phyloP scores from a whole-genome alignment of 2,329 filamentous ascomycete species.

The Trichoderma asperellum region DNA sequence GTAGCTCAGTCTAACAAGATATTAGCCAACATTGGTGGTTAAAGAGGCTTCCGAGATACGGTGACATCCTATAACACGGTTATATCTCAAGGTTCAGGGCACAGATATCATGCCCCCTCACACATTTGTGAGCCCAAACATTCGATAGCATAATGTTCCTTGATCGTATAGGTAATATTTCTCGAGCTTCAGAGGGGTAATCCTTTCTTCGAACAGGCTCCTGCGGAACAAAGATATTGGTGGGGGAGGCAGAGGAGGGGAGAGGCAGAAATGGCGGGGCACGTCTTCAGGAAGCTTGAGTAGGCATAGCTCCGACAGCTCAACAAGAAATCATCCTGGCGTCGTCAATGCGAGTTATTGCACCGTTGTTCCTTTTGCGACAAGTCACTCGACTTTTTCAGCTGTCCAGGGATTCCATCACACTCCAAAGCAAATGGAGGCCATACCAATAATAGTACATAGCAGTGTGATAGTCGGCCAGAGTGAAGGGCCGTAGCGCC shows the following conservation, averaged over 20 bases:
- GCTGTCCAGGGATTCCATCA: background rate
- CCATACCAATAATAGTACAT: background rate
- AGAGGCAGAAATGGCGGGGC: conserved; percentile 21
- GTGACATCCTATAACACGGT: background rate
- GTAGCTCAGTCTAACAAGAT: background rate
- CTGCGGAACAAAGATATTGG: background rate
- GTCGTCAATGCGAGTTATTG: background rate
- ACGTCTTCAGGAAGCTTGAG: conserved; percentile 5
- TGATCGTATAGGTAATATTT: background rate
- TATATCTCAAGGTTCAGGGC: background rate
- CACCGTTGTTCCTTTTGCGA: background rate
- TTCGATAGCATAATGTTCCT: background rate
- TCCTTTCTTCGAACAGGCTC: conserved; percentile 2
- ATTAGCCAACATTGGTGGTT: background rate
- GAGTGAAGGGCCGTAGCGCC: conserved; percentile 1
- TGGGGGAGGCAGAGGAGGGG: background rate
- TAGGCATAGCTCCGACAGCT: conserved; percentile 19
- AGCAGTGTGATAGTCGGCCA: background rate
- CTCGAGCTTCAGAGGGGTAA: conserved; percentile 14
- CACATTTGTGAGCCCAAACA: background rate
- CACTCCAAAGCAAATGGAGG: background rate
- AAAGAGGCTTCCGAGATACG: background rate
- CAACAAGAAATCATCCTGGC: conserved; percentile 3
- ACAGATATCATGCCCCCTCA: background rate
- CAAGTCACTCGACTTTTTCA: conserved; percentile 21